Evolutionary conservation across 352 stramenopile species (phyloP), one percentile per base, ranked within the genome.

Genomic region (Phytopythium kandeliae): DNA sequence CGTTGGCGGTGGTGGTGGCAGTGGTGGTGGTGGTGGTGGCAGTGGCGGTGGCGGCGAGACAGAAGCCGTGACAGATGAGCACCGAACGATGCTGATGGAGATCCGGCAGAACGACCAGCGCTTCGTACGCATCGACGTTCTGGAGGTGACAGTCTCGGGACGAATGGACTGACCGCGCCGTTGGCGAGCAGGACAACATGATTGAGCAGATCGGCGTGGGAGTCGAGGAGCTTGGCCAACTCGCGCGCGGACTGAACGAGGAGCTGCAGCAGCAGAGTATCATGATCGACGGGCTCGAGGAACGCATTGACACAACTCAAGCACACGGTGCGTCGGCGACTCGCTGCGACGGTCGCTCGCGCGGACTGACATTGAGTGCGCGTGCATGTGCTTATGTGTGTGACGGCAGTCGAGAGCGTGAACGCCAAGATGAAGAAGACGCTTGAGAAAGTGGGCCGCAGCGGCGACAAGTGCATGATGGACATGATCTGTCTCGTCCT

Each of bases 401-500:
- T 25, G 38, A 38, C 24, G 26, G n/a, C 56, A 94, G 83, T 92
- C 36, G 80, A 92, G 59, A 90, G 65, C 33, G 74, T 94, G 37
- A 91, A 94, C 54, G 69, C 69, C 38, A 92, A 92, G 62, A 94
- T 94, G 78, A 88, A 88, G 63, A 79, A 89, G 46, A 90, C 81
- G 31, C 70, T 92, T 2, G 58, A 70, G 31, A 76, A 87, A 42
- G 65, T 91, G 16, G 79, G 81, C 13, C 77, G 84, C 26, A 84
- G 81, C 22, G 71, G 64, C 22, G 81, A 92, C 63, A 92, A 91
- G 56, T 92, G 80, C 67, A 94, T 92, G 77, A 92, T 92, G 81
- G 79, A 92, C 55, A 88, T 94, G 74, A 94, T 94, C 61, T 94
- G 84, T 43, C 74, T 94, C 46, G 86, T 94, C 55, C 50, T 94